Percentiles rank a stretch among this genome's conserved stretches.
phyloP scores from a whole-genome alignment of 108 stramenopile genomes.

The Aureococcus anophagefferens region DNA sequence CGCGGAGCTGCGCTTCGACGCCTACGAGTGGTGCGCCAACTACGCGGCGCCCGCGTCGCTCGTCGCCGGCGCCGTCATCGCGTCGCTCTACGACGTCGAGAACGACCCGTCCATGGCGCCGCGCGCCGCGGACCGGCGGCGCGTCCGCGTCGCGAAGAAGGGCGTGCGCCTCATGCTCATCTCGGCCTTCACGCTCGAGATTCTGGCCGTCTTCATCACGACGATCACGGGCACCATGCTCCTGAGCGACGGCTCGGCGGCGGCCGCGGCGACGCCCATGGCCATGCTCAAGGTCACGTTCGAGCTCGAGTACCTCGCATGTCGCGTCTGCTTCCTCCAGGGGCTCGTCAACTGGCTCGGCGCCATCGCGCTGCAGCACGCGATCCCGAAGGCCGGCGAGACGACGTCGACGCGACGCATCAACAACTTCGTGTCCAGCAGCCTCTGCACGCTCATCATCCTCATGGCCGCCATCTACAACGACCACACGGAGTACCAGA shows the following conservation, averaged over 20 bases:
- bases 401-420: slow-evolving; percentile 26
- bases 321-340: slow-evolving; percentile 41
- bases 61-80: slow-evolving; percentile 48
- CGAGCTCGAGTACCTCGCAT: slow-evolving; percentile 40
- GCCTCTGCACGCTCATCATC: slow-evolving; percentile 25
- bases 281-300: slow-evolving; percentile 5
- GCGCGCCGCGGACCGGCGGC: slow-evolving; percentile 4
- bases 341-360: slow-evolving; percentile 47
- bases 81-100: slow-evolving; percentile 30
- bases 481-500: not conserved
- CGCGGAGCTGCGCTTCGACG: too few species aligned
- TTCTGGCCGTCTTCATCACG: slow-evolving; percentile 38
- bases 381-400: slow-evolving; percentile 27
- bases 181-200: slow-evolving; percentile 40
- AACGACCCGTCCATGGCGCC: slow-evolving; percentile 12
- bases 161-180: slow-evolving; percentile 34
- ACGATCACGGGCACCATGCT: slow-evolving; percentile 44
- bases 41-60: slow-evolving; percentile 45
- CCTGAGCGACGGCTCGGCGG: slow-evolving; percentile 22
- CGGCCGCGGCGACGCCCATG: slow-evolving; percentile 1
- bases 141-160: slow-evolving; percentile 29
- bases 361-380: slow-evolving; percentile 30
- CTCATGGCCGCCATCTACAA: slow-evolving; percentile 46
- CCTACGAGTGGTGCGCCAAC: slow-evolving; percentile 13
- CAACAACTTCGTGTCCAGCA: slow-evolving; percentile 33